Evolutionary conservation across 176 grass and related monocot species (phyloP), one percentile per base, ranked within the genome.

Genomic region (Aegilops speltoides): DNA sequence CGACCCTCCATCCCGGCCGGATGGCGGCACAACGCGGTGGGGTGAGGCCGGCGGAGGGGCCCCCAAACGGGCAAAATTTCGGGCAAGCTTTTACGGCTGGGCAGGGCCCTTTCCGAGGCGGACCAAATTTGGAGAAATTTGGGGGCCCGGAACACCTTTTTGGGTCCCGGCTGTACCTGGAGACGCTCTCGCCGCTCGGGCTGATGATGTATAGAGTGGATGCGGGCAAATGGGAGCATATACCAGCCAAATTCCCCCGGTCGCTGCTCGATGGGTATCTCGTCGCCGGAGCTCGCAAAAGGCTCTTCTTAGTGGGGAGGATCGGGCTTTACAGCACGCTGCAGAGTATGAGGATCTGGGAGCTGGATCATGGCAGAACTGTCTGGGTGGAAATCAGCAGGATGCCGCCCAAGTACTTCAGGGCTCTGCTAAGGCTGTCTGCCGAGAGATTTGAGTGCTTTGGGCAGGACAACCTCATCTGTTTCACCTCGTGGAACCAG

Each of bases 401-500:
- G 84, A 98, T 98, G 96, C 96, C 93, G 1, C 96, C 96, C 32
- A 98, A 90, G 86, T 88, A 96, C 76, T 98, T 98, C 28, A 82
- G 96, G 76, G 93, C 90, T 37, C 87, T 98, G 20, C 54, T 98
- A 36, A 92, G 96, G 86, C 67, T 98, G 83, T 98, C 96, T 1
- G 93, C 96, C 4, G 96, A 98, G 88, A 91, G 96, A 69, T 98
- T 98, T 8, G 96, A 98, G 77, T 98, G 96, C 88, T 98, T 98
- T 90, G 96, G 96, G 63, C 93, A 98, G 87, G 96, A 96, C 48
- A 98, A 98, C 76, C 87, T 96, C 52, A 98, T 98, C 33, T 98
- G 90, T 86, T 98, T 98, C 88, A 98, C 96, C 6, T 96, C 93
- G 2, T 98, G 96, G 96, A 98, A 98, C 84, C 96, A 98, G 84